Base-by-base conservation (phyloP, 1,284 basidiomycete species). In the Boletellus deceptivus region DNA sequence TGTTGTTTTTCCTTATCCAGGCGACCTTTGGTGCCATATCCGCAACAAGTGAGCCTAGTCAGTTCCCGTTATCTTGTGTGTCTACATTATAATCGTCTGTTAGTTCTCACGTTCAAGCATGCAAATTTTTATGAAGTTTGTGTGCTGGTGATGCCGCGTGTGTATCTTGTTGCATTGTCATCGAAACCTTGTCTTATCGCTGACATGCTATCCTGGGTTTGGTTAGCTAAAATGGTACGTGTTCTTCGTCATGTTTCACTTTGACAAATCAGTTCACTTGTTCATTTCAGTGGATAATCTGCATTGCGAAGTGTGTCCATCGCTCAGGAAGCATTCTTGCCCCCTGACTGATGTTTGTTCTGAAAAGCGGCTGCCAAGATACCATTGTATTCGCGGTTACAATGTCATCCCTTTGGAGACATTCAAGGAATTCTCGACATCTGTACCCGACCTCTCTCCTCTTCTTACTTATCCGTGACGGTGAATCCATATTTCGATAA, bases 171-270 rank as follows among this genome's bases (percentile, higher is more conserved):
- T 31, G 13, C 8, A 5, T 31, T 11, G 8, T 10, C 9, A 10
- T 27, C 5, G 78, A 82, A 38, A 96, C 81, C 72, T 96, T 96
- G 63, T 95, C 29, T 31, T 1, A 31, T 31, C 6, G 29, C 29
- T 11, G 29, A 2, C 29, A 6, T 7, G 0, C 11, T 31, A 14
- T 3, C 29, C 13, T 6, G 5, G 13, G 13, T 13, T 6, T 14
- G 29, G 6, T 14, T 11, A 31, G 29, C 29, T 3, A 10, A 9
- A 11, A 2, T 9, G 29, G 29, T 31, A 14, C 6, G 29, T 6
- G 11, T 11, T 31, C 13, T 11, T 11, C 9, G 6, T 31, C 29
- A 5, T 6, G 29, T 3, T 27, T 10, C 9, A 9, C 25, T 27
- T 27, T 27, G 8, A 10, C 25, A 10, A 13, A 31, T 14, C 13